These are phyloP conservation scores for Vachellia pachyceras DNA, from an alignment of 306 rosid genomes.

Conservation along the genomic window DNA sequence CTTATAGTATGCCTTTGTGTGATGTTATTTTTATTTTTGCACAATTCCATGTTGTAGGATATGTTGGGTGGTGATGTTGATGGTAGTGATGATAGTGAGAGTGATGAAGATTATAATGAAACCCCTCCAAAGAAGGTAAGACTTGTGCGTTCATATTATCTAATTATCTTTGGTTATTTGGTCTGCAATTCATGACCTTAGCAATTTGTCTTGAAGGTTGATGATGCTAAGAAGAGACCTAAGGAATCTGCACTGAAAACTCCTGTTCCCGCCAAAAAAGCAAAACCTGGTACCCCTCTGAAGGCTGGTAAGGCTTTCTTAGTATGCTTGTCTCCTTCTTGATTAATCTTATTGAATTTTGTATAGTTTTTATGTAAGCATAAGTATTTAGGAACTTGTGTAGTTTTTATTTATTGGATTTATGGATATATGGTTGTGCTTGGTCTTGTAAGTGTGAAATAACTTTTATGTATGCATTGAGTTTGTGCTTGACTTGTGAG, in stretches of 20 bases:
- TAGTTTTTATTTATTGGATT: neutral
- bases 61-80: slow-evolving; percentile 46
- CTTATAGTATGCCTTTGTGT: neutral
- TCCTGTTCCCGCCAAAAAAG: slow-evolving; percentile 65
- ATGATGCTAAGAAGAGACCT: slow-evolving; percentile 66
- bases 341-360: neutral
- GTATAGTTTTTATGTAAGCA: neutral
- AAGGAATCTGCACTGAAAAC: slow-evolving; percentile 59
- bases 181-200: neutral
- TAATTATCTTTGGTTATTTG: neutral
- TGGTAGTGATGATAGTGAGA: slow-evolving; percentile 46
- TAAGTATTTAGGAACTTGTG: too few species aligned
- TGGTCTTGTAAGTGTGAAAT: too few species aligned
- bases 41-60: slow-evolving; percentile 33
- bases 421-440: too few species aligned
- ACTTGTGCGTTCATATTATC: neutral
- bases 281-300: slow-evolving; percentile 66
- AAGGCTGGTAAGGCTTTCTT: slow-evolving; percentile 44
- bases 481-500: neutral
- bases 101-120: slow-evolving; percentile 53
- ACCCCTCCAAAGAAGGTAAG: slow-evolving; percentile 68
- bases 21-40: neutral
- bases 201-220: slow-evolving; percentile 40
- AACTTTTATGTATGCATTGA: too few species aligned
- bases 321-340: neutral